Percentiles rank a stretch among this genome's conserved stretches.
These are phyloP conservation scores for Vigna mungo DNA, from an alignment of 306 rosid genomes.

Conservation along the genomic window DNA sequence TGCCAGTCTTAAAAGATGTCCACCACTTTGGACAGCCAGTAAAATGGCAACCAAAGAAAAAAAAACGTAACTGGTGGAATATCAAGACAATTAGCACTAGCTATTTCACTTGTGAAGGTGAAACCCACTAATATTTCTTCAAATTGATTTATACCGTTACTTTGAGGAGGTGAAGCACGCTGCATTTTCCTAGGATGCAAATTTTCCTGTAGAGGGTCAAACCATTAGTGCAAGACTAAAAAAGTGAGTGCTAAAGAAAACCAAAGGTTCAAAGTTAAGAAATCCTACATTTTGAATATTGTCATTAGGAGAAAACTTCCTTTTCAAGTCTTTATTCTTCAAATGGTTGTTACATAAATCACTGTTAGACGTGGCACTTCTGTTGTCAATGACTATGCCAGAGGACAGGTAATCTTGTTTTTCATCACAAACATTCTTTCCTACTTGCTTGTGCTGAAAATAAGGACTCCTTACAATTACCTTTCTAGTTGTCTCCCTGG, in stretches of 20 bases:
- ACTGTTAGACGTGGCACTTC: conserved; percentile 34
- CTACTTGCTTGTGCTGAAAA: conserved; percentile 64
- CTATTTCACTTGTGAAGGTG: conserved; percentile 27
- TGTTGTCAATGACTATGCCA: conserved; percentile 36
- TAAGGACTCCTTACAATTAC: conserved; percentile 74
- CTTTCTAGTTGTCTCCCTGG: conserved; percentile 62
- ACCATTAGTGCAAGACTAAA: conserved; percentile 36
- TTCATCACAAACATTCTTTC: conserved; percentile 46
- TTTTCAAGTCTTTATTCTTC: conserved; percentile 55
- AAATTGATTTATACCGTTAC: conserved; percentile 55
- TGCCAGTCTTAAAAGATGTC: conserved; percentile 30
- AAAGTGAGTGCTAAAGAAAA: conserved; percentile 23
- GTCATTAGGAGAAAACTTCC: conserved; percentile 64
- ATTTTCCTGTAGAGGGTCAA: conserved; percentile 64
- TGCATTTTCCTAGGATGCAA: conserved; percentile 53
- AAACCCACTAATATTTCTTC: conserved; percentile 23
- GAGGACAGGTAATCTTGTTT: conserved; percentile 45
- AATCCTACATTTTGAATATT: conserved; percentile 58
- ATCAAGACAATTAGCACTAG: conserved; percentile 31
- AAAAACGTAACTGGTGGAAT: conserved; percentile 6
- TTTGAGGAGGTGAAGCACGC: conserved; percentile 43
- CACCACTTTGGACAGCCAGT: not conserved
- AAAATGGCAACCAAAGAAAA: conserved; percentile 25
- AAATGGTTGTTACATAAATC: conserved; percentile 44
- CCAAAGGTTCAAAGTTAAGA: conserved; percentile 38